Percentiles rank a stretch among this genome's conserved stretches.
phyloP scores from a whole-genome alignment of 108 stramenopile species.

The Fragilariopsis cylindrus region DNA sequence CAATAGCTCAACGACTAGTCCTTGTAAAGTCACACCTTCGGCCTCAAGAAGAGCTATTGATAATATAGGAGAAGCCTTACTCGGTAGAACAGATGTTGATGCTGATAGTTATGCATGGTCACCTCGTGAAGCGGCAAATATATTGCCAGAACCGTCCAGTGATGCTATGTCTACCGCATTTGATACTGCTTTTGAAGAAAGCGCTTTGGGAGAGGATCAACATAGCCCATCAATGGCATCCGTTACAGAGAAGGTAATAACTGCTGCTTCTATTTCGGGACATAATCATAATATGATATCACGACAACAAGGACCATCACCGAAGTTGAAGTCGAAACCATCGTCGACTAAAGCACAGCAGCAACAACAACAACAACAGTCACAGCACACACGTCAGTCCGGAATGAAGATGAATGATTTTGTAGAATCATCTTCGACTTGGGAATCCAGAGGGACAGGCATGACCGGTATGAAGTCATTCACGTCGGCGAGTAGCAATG shows the following conservation, averaged over 20 bases:
- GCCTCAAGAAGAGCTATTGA: conserved; percentile 8
- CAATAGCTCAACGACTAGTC: not conserved
- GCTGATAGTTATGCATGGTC: not conserved
- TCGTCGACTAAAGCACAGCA: not conserved
- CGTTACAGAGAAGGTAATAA: too few species aligned
- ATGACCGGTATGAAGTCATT: not conserved
- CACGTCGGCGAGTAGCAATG: conserved; percentile 5
- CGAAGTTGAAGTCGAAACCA: not conserved
- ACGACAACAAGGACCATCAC: not conserved
- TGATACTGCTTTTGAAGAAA: not conserved
- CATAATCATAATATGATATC: too few species aligned
- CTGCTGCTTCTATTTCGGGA: too few species aligned
- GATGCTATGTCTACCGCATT: not conserved
- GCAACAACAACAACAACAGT: not conserved
- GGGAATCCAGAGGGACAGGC: conserved; percentile 3
- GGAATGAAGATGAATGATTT: not conserved
- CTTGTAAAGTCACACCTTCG: not conserved
- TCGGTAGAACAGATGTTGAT: not conserved
- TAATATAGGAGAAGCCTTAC: conserved; percentile 8
- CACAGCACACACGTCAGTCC: not conserved
- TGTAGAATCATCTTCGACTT: conserved; percentile 9
- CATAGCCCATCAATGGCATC: not conserved
- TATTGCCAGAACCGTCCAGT: not conserved
- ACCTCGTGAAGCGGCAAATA: not conserved
- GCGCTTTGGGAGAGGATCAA: not conserved